phyloP scores from a whole-genome alignment of 139 green algal species.

The Limnomonas spitsbergensis region DNA sequence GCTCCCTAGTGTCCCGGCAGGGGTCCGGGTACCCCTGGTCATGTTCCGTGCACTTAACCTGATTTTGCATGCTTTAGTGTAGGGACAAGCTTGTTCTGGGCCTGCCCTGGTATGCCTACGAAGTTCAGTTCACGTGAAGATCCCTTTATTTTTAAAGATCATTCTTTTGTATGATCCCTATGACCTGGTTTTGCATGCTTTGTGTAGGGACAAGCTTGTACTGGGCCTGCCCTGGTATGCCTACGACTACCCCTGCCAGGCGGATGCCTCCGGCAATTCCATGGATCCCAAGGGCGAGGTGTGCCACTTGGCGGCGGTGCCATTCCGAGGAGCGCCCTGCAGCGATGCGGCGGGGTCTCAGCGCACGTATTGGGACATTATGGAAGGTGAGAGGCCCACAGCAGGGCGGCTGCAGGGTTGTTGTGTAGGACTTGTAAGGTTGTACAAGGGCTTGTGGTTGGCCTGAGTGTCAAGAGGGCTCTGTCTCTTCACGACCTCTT shows the following conservation, averaged over 20 bases:
- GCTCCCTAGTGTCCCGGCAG: too few species aligned
- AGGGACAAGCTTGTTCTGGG: slow-evolving; percentile 55
- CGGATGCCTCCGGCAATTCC: not conserved
- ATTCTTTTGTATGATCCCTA: too few species aligned
- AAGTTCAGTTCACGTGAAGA: too few species aligned
- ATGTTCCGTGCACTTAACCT: too few species aligned
- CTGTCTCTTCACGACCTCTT: too few species aligned
- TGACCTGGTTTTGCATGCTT: too few species aligned
- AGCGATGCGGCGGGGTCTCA: slow-evolving; percentile 14
- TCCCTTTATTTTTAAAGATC: too few species aligned
- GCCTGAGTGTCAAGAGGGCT: too few species aligned
- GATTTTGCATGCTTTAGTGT: too few species aligned
- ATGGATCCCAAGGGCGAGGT: not conserved
- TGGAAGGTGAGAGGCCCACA: not conserved
- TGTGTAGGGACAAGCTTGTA: slow-evolving; percentile 49
- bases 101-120: slow-evolving; percentile 44
- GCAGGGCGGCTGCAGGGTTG: not conserved
- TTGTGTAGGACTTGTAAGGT: not conserved
- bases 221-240: slow-evolving; percentile 54
- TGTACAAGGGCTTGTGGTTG: not conserved
- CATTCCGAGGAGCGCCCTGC: slow-evolving; percentile 9
- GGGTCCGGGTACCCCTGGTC: too few species aligned
- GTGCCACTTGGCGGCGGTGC: not conserved
- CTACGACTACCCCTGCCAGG: slow-evolving; percentile 4
- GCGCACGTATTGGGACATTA: not conserved